Evolutionary conservation across 2,329 filamentous ascomycete species (phyloP), one percentile per base, ranked within the genome.

Genomic region (Botrytis galanthina): DNA sequence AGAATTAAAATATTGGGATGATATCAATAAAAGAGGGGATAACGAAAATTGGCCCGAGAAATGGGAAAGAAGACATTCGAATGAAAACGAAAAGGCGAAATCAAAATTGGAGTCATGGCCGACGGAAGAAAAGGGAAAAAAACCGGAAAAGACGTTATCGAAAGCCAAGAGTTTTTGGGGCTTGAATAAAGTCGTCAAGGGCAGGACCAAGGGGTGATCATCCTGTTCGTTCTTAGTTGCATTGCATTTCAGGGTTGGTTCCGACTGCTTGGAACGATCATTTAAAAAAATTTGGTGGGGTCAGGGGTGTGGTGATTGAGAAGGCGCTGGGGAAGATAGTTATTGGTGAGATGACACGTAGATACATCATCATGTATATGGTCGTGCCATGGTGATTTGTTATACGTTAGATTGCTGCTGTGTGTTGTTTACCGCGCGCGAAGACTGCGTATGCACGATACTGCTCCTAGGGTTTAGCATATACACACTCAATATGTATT

Each of bases 151-250:
- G 62, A 72, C 61, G 62, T 72, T 72, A 51, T 63, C 62, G 37
- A 72, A 60, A 54, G 62, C 71, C 39, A 72, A 68, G 35, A 72
- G 71, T 68, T 68, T 72, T 60, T 72, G 61, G 71, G 71, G 71
- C 18, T 60, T 72, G 39, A 72, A 60, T 46, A 68, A 48, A 51
- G 54, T 72, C 42, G 71, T 66, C 51, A 72, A 57, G 51, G 54
- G 51, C 22, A 48, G 44, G 29, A 68, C 10, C 62, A 72, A 67
- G 48, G 62, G 51, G 29, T 68, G 35, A 72, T 42, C 29, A 54
- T 5, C n/a, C 22, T 57, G 42, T 54, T 54, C 6, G 42, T 54
- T 54, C 9, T 29, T 63, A 12, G 63, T 68, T 68, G 26, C 39
- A 68, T 68, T 68, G 61, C 62, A 72, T 57, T 35, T 67, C 61